Evolutionary conservation across 495 filamentous ascomycete species (phyloP).

Genomic region (Penicillium argentinense): DNA sequence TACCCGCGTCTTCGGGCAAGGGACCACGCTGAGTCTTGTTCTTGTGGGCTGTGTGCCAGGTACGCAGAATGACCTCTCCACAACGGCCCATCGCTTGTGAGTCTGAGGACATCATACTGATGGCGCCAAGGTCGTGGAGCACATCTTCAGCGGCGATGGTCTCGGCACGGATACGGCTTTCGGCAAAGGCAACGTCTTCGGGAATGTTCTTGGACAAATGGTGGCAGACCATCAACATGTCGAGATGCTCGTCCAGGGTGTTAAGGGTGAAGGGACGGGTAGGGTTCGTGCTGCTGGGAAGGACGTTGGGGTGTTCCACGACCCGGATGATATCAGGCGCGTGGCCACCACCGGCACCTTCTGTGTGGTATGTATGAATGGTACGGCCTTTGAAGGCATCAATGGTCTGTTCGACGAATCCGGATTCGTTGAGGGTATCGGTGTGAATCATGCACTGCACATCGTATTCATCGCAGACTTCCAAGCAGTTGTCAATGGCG

Average conservation of each 20-base stretch:
- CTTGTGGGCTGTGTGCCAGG: slow-evolving; percentile 98
- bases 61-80: slow-evolving; percentile 91
- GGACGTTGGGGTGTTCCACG: slow-evolving; percentile 87
- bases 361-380: slow-evolving; percentile 98
- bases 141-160: slow-evolving; percentile 98
- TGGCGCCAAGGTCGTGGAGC: slow-evolving; percentile 91
- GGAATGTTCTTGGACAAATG: slow-evolving; percentile 89
- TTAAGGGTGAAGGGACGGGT: slow-evolving; percentile 91
- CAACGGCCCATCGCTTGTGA: slow-evolving; percentile 97
- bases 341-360: slow-evolving; percentile 94
- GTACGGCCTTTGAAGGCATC: slow-evolving; percentile 83
- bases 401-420: slow-evolving; percentile 93
- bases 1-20: slow-evolving; percentile 75
- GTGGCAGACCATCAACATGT: slow-evolving; percentile 99
- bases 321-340: slow-evolving; percentile 97
- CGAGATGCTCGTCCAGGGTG: slow-evolving; percentile 94
- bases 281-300: slow-evolving; percentile 90
- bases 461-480: slow-evolving; percentile 86
- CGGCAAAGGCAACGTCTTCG: slow-evolving; percentile 95
- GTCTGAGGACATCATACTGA: slow-evolving; percentile 97
- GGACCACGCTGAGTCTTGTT: slow-evolving; percentile 86
- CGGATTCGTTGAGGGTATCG: slow-evolving; percentile 95
- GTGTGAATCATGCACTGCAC: slow-evolving; percentile 97
- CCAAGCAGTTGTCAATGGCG: slow-evolving; percentile 87
- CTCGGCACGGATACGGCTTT: slow-evolving; percentile 90